Evolutionary conservation across 164 flowering plant species (phyloP).

Genomic region (Chimonanthus praecox): DNA sequence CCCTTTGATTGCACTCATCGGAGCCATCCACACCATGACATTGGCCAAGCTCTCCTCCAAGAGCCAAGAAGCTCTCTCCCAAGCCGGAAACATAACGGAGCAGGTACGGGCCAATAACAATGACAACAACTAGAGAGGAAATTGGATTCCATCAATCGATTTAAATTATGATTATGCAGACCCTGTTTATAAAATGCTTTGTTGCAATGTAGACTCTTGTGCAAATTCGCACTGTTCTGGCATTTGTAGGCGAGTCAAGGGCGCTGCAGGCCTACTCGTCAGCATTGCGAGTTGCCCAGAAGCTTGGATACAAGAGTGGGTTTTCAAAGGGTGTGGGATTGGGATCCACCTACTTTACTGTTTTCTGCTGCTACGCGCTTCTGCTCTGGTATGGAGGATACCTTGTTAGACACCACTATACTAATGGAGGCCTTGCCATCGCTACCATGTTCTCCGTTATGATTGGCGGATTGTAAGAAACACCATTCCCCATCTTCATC

Average conservation of each 20-base stretch:
- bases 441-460: constrained; percentile 95
- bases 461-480: constrained; percentile 92
- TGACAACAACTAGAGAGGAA: too few relatives aligned
- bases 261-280: constrained; percentile 71
- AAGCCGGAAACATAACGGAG: constrained; percentile 90
- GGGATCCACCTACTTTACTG: constrained; percentile 93
- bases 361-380: constrained; percentile 92
- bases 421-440: constrained; percentile 96
- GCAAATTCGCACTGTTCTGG: constrained; percentile 83
- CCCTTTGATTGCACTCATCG: constrained; percentile 92
- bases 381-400: constrained; percentile 97
- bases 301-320: constrained; percentile 78
- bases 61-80: constrained; percentile 79
- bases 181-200: background rate
- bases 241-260: constrained; percentile 86
- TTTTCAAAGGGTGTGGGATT: constrained; percentile 85
- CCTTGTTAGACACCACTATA: constrained; percentile 75
- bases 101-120: constrained; percentile 38
- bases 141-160: too few relatives aligned
- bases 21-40: constrained; percentile 70
- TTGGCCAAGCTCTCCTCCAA: constrained; percentile 70
- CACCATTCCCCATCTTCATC: background rate
- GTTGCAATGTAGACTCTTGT: constrained; percentile 58
- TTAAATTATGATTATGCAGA: background rate
- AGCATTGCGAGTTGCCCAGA: constrained; percentile 59